Base-by-base conservation (phyloP, 2,329 filamentous ascomycete species). In the Mycocentrospora acerina region DNA sequence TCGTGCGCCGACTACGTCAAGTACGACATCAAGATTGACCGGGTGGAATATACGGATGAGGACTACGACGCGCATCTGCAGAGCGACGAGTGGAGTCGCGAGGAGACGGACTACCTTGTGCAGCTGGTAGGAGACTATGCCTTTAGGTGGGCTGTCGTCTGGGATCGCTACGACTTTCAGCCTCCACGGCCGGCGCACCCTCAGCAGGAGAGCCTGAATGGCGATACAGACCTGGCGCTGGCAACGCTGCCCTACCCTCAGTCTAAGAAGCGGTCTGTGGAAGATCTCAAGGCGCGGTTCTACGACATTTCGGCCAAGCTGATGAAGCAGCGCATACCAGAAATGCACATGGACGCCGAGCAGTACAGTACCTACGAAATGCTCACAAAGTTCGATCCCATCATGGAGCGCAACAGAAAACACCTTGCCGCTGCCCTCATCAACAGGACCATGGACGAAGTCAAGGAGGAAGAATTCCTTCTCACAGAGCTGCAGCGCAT, bases 41-140 rank as follows among this genome's bases (percentile, higher is more conserved):
- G 90, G 24, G 88, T 90, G 1, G 77, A 83, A 44, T 97, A 97
- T 68, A 89, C 81, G 45, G 86, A 94, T 48, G 88, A 90, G 47
- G 85, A 95, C 64, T 98, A 98, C 69, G 79, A 84, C 44, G 76
- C 81, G 40, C 81, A 86, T 46, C 70, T 98, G 34, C 78, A 82
- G 54, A 85, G 77, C 59, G 74, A 81, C 11, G 83, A 91, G 54
- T 98, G 93, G 93, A 85, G 86, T 11, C 88, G 86, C 59, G 85
- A 93, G 56, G 93, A 98, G 70, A 98, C 93, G 7, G 90, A 96
- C 62, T 96, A 96, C 61, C 70, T 98, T 47, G 79, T 97, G 62
- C 73, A 80, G 3, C 65, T 91, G 24, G 87, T 82, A 11, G 78
- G 78, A 40, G 85, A 90, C 31, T 95, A 83, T 60, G 89, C 95